These are phyloP conservation scores for Lantana camara DNA, from an alignment of 257 asterid species.

Conservation along the genomic window DNA sequence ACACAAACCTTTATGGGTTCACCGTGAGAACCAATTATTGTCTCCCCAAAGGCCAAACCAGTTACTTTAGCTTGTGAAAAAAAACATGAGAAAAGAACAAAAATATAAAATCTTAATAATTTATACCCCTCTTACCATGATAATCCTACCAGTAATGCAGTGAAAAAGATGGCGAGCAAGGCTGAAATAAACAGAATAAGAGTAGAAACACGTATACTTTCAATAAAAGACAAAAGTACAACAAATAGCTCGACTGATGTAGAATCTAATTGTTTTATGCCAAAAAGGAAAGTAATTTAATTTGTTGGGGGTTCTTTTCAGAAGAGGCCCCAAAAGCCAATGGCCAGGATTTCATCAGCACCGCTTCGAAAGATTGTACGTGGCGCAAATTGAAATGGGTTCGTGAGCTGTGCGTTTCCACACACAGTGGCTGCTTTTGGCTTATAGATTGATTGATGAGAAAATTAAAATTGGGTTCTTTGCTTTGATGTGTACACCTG, in stretches of 20 bases:
- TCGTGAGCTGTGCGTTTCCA: background rate
- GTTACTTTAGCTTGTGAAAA: too few species aligned
- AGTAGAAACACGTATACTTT: constrained; percentile 3
- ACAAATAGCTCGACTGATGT: constrained; percentile 30
- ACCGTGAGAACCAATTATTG: constrained; percentile 19
- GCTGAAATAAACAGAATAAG: background rate
- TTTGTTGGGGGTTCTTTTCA: constrained; percentile 28
- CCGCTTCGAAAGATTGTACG: constrained; percentile 25
- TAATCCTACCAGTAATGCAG: constrained; percentile 27
- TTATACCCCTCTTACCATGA: constrained; percentile 19
- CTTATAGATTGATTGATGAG: too few species aligned
- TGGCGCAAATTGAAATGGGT: constrained; percentile 31
- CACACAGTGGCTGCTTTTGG: too few species aligned
- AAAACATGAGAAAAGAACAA: background rate
- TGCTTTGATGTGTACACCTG: too few species aligned
- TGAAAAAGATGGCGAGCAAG: constrained; percentile 17
- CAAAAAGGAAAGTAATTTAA: constrained; percentile 6
- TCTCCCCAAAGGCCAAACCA: too few species aligned
- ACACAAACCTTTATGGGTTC: constrained; percentile 19
- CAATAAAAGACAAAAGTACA: constrained; percentile 11
- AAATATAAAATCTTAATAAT: constrained; percentile 2
- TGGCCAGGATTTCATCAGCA: constrained; percentile 31
- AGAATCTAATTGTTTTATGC: background rate
- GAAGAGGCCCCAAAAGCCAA: constrained; percentile 23
- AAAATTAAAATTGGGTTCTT: too few species aligned